Conservation (phyloP, 345 rosid species). For the Kernera saxatilis region DNA sequence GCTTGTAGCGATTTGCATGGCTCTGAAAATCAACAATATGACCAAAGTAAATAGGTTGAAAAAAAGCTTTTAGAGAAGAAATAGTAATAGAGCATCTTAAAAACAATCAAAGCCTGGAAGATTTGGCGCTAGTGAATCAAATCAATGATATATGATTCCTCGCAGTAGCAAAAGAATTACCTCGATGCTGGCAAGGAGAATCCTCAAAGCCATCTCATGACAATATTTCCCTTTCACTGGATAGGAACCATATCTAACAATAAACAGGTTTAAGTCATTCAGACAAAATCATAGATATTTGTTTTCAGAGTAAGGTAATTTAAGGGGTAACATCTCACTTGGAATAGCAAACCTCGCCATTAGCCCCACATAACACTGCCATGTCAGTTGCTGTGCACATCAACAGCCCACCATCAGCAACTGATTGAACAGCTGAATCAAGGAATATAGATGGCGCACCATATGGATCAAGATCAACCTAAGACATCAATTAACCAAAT, state of each 20-base stretch:
- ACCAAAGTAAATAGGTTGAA: neutral
- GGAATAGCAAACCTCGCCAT: conserved; percentile 99
- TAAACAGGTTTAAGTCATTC: conserved; percentile 20
- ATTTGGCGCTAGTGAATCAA: neutral
- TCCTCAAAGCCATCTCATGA: conserved; percentile 99
- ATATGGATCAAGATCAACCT: conserved; percentile 99
- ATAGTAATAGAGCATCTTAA: neutral
- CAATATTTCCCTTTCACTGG: conserved; percentile 94
- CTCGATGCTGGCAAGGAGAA: conserved; percentile 95
- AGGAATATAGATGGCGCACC: conserved; percentile 95
- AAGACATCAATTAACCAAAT: conserved; percentile 24
- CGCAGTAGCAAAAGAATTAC: conserved; percentile 29
- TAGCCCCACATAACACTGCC: conserved; percentile 99
- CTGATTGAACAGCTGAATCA: conserved; percentile 95
- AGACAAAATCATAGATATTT: neutral
- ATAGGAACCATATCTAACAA: conserved; percentile 82
- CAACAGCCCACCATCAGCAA: conserved; percentile 89
- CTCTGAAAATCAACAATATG: conserved; percentile 47
- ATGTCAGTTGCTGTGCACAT: conserved; percentile 99
- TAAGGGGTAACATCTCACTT: conserved; percentile 57
- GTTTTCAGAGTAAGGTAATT: conserved; percentile 4
- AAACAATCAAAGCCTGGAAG: neutral
- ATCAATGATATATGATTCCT: neutral
- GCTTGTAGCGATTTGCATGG: conserved; percentile 98
- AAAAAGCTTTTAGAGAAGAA: neutral